Conservation (phyloP, 257 asterid species). For the Catharanthus roseus region DNA sequence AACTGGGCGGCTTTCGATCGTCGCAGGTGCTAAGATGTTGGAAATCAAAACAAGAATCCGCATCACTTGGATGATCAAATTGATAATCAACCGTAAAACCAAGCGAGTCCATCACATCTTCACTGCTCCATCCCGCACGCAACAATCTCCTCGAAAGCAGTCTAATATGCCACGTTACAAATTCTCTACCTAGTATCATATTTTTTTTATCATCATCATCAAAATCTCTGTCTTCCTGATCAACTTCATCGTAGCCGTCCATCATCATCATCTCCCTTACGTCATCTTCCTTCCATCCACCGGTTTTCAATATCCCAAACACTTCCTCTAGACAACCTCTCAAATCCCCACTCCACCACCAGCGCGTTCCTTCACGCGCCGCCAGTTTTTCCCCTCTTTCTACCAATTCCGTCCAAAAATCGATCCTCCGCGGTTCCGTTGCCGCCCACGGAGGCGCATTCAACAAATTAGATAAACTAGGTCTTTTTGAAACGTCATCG, state of each 20-base stretch:
- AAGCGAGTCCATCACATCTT: constrained; percentile 71
- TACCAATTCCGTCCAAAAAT: constrained; percentile 64
- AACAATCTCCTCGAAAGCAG: constrained; percentile 41
- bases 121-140: constrained; percentile 81
- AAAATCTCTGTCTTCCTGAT: background rate
- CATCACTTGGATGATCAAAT: constrained; percentile 16
- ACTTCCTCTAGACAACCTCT: constrained; percentile 56
- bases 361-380: constrained; percentile 20
- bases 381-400: constrained; percentile 19
- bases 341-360: constrained; percentile 67
- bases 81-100: constrained; percentile 31
- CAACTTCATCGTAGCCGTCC: constrained; percentile 36
- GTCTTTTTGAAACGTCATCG: constrained; percentile 25
- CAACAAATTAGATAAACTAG: constrained; percentile 18
- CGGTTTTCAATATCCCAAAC: constrained; percentile 51
- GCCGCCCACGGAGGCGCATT: constrained; percentile 95
- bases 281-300: constrained; percentile 92
- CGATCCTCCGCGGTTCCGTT: constrained; percentile 59
- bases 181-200: constrained; percentile 12
- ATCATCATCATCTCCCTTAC: constrained; percentile 89
- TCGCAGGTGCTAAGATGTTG: constrained; percentile 7
- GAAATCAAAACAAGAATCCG: constrained; percentile 45
- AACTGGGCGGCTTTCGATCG: background rate
- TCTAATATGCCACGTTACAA: constrained; percentile 40
- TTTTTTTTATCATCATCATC: constrained; percentile 4